A percentile compares a stretch with the other conserved stretches of the same genome.
Evolutionary conservation across 2,329 filamentous ascomycete genomes (phyloP).

Genomic region (Huntiella bhutanensis): DNA sequence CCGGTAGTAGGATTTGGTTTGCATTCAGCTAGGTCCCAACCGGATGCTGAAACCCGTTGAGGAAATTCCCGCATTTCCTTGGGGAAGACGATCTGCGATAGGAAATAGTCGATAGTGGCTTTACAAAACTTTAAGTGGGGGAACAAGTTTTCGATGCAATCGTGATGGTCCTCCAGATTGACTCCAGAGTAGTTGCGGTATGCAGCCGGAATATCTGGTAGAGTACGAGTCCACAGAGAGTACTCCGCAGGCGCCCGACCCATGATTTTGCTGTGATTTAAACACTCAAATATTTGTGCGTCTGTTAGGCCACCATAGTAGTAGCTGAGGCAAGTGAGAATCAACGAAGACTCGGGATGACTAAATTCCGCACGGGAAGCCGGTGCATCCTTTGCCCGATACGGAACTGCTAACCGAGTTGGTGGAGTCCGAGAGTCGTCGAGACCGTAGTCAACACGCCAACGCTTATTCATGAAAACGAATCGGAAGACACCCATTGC

Average conservation of each 20-base stretch:
- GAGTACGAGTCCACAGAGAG: slow-evolving; percentile 24
- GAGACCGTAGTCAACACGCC: slow-evolving; percentile 45
- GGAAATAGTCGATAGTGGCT: slow-evolving; percentile 41
- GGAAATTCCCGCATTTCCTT: slow-evolving; percentile 44
- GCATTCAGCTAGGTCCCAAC: slow-evolving; percentile 41
- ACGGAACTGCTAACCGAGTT: slow-evolving; percentile 37
- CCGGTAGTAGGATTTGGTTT: slow-evolving; percentile 36
- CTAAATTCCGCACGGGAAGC: slow-evolving; percentile 39
- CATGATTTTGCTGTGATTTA: slow-evolving; percentile 28
- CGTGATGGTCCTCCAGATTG: slow-evolving; percentile 35
- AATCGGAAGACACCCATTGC: slow-evolving; percentile 35
- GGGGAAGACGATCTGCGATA: slow-evolving; percentile 39
- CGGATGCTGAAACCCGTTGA: slow-evolving; percentile 42
- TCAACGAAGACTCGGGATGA: slow-evolving; percentile 38
- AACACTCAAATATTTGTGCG: slow-evolving; percentile 27
- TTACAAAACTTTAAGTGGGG: slow-evolving; percentile 33
- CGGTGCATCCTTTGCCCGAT: slow-evolving; percentile 38
- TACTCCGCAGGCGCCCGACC: slow-evolving; percentile 36
- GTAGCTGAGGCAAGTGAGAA: slow-evolving; percentile 35
- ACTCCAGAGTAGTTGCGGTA: slow-evolving; percentile 29
- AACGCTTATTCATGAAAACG: slow-evolving; percentile 36
- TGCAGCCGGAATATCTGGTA: slow-evolving; percentile 16
- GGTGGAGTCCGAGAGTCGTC: slow-evolving; percentile 22
- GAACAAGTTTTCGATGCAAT: slow-evolving; percentile 32
- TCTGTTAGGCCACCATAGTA: slow-evolving; percentile 37